A percentile compares a stretch with the other conserved stretches of the same genome.
Evolutionary conservation across 116 monocot species (phyloP).

Genomic region (Cymodocea nodosa): DNA sequence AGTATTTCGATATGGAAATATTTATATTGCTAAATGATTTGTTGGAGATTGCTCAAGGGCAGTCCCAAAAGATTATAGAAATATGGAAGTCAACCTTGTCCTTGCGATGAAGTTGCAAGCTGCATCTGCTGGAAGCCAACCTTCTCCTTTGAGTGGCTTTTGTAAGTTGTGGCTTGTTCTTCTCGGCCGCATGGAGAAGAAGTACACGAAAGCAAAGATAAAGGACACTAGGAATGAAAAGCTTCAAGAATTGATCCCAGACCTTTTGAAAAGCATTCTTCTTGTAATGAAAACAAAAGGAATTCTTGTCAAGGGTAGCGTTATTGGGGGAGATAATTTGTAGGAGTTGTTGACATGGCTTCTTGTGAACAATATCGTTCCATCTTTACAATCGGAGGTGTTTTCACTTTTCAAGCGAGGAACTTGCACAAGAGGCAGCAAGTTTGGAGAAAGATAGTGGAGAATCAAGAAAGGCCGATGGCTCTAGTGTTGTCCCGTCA

Average conservation of each 20-base stretch:
- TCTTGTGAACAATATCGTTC: conserved; percentile 66
- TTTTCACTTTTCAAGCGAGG: conserved; percentile 47
- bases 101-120: conserved; percentile 49
- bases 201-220: conserved; percentile 60
- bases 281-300: conserved; percentile 72
- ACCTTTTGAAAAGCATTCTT: conserved; percentile 64
- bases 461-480: too few relatives aligned
- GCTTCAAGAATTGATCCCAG: conserved; percentile 70
- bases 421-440: conserved; percentile 9
- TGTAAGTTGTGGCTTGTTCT: conserved; percentile 77
- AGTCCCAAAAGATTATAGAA: conserved; percentile 64
- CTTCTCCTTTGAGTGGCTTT: conserved; percentile 49
- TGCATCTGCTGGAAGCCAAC: conserved; percentile 50
- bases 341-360: too few relatives aligned
- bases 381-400: conserved; percentile 50
- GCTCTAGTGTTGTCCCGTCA: too few relatives aligned
- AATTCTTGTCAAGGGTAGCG: conserved; percentile 52
- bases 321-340: conserved; percentile 60
- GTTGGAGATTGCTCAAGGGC: conserved; percentile 44
- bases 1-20: conserved; percentile 49
- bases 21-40: conserved; percentile 65
- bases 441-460: neutral
- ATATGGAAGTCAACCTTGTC: conserved; percentile 68
- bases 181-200: conserved; percentile 79
- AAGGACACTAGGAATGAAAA: conserved; percentile 82